Evolutionary conservation across 78 protist species (phyloP).

Genomic region (Isochrysis galbana): DNA sequence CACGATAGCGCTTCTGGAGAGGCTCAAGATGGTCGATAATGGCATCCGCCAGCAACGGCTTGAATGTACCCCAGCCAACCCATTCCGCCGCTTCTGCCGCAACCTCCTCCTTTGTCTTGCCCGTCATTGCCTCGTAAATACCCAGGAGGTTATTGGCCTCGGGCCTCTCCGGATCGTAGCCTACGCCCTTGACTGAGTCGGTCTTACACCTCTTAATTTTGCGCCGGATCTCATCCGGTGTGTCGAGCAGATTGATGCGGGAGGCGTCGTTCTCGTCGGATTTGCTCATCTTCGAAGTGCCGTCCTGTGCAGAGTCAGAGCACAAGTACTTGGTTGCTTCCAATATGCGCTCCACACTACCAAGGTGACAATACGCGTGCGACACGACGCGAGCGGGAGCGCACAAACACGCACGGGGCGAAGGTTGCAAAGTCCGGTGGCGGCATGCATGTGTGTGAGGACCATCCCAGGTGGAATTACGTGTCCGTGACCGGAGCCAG

Average conservation of each 20-base stretch:
- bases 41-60: conserved; percentile 40
- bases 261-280: conserved; percentile 5
- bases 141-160: conserved; percentile 55
- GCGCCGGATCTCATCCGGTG: conserved; percentile 21
- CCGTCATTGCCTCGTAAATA: conserved; percentile 43
- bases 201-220: conserved; percentile 44
- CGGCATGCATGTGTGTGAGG: too few species aligned
- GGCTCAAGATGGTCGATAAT: conserved; percentile 26
- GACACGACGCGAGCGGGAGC: too few species aligned
- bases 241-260: conserved; percentile 51
- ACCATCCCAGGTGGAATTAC: too few species aligned
- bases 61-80: conserved; percentile 39
- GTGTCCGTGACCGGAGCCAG: too few species aligned
- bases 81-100: neutral
- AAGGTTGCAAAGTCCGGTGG: too few species aligned
- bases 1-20: neutral
- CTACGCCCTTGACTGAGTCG: conserved; percentile 19
- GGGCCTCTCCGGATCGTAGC: conserved; percentile 23
- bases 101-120: neutral
- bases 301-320: too few species aligned
- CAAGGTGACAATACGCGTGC: too few species aligned
- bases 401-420: too few species aligned
- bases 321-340: too few species aligned
- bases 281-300: conserved; percentile 29
- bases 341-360: too few species aligned